Conservation (phyloP, 257 asterid species). For the Leonotis leonurus region DNA sequence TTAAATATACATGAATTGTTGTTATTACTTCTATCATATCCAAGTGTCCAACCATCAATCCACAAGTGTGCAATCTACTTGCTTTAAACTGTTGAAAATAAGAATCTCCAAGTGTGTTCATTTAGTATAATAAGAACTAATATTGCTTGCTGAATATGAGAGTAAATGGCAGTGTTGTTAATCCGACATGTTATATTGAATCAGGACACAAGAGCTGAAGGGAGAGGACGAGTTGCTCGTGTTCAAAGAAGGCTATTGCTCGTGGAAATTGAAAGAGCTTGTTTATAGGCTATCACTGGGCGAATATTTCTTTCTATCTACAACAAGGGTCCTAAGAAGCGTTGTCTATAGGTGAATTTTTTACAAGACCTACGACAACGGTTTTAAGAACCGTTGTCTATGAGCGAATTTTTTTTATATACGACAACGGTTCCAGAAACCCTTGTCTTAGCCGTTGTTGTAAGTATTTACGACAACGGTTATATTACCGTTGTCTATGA, state of each 20-base stretch:
- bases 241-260: constrained; percentile 78
- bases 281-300: no score
- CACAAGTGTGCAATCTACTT: background rate
- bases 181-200: constrained; percentile 21
- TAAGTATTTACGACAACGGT: no score
- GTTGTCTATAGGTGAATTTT: no score
- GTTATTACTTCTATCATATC: background rate
- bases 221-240: constrained; percentile 94
- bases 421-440: no score
- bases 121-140: constrained; percentile 1
- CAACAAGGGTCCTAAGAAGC: no score
- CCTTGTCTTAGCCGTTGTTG: no score
- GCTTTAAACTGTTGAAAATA: background rate
- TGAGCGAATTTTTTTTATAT: no score
- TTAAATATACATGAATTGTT: background rate
- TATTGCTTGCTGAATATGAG: background rate
- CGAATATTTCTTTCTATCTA: no score
- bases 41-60: background rate
- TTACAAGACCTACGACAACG: no score
- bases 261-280: constrained; percentile 80
- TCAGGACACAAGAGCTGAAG: constrained; percentile 95
- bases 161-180: background rate
- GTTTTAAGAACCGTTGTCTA: no score
- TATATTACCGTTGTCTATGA: no score
- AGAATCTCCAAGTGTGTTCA: background rate